phyloP scores from a whole-genome alignment of 2,329 filamentous ascomycete genomes.

The Neonectria punicea region DNA sequence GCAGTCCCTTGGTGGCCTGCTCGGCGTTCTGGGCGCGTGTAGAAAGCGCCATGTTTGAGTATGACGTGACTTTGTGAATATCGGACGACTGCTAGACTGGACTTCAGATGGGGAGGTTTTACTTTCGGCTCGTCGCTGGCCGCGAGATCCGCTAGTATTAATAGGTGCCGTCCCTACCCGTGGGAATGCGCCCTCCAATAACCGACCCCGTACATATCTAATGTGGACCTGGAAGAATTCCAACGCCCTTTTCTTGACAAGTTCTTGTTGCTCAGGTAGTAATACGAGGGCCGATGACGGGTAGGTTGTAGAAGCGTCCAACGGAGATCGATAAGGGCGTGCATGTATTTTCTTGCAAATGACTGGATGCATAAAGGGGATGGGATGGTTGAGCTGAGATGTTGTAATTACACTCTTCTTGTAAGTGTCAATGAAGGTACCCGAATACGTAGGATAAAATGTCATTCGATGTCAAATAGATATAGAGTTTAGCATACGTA shows the following conservation, averaged over 20 bases:
- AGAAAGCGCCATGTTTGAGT: conserved; percentile 40
- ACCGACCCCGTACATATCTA: background rate
- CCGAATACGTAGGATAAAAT: too few relatives aligned
- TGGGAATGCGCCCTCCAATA: conserved; percentile 6
- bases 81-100: background rate
- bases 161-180: conserved; percentile 9
- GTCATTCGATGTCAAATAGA: too few relatives aligned
- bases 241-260: background rate
- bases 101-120: background rate
- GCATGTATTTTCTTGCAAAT: background rate
- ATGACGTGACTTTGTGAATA: background rate
- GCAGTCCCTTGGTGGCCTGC: conserved; percentile 40
- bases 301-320: too few relatives aligned
- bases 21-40: conserved; percentile 44
- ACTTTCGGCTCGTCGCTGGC: conserved; percentile 15
- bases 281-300: background rate
- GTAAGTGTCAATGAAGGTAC: too few relatives aligned
- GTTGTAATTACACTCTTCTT: too few relatives aligned
- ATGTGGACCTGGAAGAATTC: conserved; percentile 6
- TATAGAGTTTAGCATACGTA: too few relatives aligned
- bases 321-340: too few relatives aligned
- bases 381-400: too few relatives aligned
- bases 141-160: conserved; percentile 21
- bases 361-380: background rate
- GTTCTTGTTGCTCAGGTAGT: background rate